Conservation (phyloP, 257 asterid species). For the Capsicum baccatum region DNA sequence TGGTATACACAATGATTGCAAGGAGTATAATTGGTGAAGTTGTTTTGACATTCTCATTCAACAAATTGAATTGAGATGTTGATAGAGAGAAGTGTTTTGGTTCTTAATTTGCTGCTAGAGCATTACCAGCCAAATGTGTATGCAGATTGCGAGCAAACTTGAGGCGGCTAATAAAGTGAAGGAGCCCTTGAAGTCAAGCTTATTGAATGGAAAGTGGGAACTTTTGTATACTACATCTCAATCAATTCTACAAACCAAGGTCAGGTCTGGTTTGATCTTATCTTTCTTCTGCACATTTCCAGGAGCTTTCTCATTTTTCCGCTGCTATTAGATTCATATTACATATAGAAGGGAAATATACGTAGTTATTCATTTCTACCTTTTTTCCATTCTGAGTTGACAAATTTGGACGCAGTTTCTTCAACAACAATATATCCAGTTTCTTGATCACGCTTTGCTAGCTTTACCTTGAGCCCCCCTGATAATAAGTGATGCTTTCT, state of each 20-base stretch:
- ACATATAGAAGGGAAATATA: background rate
- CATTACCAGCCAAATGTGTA: background rate
- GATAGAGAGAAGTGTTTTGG: background rate
- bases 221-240: slow-evolving; percentile 66
- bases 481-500: background rate
- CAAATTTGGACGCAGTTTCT: too few species aligned
- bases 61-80: background rate
- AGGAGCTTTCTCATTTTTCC: background rate
- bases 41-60: background rate
- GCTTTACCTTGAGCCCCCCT: too few species aligned
- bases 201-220: slow-evolving; percentile 76
- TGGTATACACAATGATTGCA: background rate
- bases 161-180: slow-evolving; percentile 60
- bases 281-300: background rate
- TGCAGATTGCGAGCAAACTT: slow-evolving; percentile 63
- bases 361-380: background rate
- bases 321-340: background rate
- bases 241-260: slow-evolving; percentile 59
- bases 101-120: background rate
- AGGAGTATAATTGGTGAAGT: background rate
- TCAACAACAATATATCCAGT: too few species aligned
- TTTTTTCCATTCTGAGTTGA: too few species aligned
- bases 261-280: background rate
- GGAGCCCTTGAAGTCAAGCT: slow-evolving; percentile 62
- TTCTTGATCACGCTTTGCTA: too few species aligned